A percentile compares a stretch with the other conserved stretches of the same genome.
phyloP scores from a whole-genome alignment of 106 monocot genomes.

The Posidonia australis region DNA sequence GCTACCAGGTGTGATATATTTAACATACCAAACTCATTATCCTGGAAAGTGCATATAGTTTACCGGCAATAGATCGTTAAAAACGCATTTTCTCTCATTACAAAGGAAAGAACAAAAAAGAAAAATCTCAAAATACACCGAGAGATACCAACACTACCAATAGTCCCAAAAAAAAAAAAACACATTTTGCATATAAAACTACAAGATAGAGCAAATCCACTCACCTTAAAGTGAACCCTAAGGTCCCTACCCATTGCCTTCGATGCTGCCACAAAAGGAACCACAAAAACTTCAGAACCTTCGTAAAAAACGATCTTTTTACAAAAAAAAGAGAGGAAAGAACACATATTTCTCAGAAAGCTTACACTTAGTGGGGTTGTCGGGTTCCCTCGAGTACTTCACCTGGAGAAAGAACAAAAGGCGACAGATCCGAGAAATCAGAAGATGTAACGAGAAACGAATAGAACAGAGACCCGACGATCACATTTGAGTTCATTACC shows the following conservation, averaged over 20 bases:
- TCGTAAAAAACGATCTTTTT: background rate
- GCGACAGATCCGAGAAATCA: too few species aligned
- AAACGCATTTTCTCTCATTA: too few species aligned
- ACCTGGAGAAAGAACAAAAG: background rate
- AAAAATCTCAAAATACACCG: too few species aligned
- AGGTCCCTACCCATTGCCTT: conserved; percentile 76
- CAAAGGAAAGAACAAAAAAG: too few species aligned
- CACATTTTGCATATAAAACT: background rate
- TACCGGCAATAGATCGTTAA: too few species aligned
- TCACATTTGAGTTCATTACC: too few species aligned
- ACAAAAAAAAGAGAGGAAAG: background rate
- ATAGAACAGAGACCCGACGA: too few species aligned
- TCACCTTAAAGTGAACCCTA: conserved; percentile 76
- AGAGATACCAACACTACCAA: too few species aligned
- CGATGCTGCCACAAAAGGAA: conserved; percentile 31
- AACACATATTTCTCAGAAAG: background rate
- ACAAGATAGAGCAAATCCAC: background rate
- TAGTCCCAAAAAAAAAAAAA: background rate
- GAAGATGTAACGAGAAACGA: too few species aligned
- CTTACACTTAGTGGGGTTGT: conserved; percentile 9
- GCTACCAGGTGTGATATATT: too few species aligned
- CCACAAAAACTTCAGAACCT: background rate
- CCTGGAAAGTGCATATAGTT: too few species aligned
- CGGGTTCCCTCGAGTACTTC: conserved; percentile 8
- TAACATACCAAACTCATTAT: too few species aligned